Evolutionary conservation across 768 basidiomycete species (phyloP), one percentile per base, ranked within the genome.

Genomic region (Sporobolomyces phaffii): DNA sequence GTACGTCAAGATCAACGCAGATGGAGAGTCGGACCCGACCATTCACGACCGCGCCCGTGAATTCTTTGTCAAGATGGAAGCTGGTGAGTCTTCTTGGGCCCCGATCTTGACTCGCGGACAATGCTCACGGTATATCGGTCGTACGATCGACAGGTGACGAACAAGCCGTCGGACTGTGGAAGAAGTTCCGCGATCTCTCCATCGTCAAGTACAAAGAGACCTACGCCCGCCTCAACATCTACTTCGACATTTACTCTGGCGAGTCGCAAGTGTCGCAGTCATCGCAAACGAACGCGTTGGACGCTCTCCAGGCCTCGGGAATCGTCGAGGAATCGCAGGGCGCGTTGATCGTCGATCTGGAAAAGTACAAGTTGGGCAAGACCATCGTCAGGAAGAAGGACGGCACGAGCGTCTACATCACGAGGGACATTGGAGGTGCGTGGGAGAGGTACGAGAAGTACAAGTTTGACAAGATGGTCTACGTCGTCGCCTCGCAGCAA

Each of bases 1-100:
- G 52, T 99, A 99, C 77, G 91, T 98, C 78, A 86, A 90, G 78
- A 87, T 98, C 72, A 93, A 88, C 83, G 84, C 84, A 64, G 94
- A 92, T 53, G 76, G 74, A 24, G 72, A 70, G 53, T 28, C 45
- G 17, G 73, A 66, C 38, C 47, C 64, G 41, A 34, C 56, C 17
- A 71, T 72, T 24, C 74, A 76, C 60, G 60, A 68, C 72, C 31
- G 88, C 89, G 76, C 90, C 87, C 78, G 82, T 0, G 80, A 82
- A 52, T 91, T 89, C 83, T 99, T 99, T 82, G 91, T 87, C 91
- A 93, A 76, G 89, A 91, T 69, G 90, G 81, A 79, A 52, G 70
- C 75, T 3, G 69, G 70, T 68, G 41, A 24, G 64, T 51, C 5
- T 9, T 20, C 17, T 33, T 40, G n/a, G 26, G 7, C 49, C 24